A percentile compares a stretch with the other conserved stretches of the same genome.
phyloP scores from a whole-genome alignment of 352 stramenopile species.

The Phytophthora lateralis region DNA sequence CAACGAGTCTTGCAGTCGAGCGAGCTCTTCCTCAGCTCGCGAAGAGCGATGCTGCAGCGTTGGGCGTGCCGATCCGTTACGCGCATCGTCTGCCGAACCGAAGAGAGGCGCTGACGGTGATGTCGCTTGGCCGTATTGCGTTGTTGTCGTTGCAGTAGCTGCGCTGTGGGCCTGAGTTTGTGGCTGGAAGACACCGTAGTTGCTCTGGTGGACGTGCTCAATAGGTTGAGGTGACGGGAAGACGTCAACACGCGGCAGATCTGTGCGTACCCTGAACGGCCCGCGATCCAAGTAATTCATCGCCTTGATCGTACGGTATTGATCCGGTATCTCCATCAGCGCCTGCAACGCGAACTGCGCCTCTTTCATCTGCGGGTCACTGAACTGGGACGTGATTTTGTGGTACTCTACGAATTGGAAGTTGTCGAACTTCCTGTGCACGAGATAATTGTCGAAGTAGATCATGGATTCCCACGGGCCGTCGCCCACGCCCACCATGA shows the following conservation, averaged over 20 bases:
- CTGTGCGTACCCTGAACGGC: slow-evolving; percentile 49
- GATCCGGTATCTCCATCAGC: slow-evolving; percentile 86
- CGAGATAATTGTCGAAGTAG: slow-evolving; percentile 81
- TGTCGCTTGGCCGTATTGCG: slow-evolving; percentile 26
- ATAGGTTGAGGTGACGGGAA: slow-evolving; percentile 55
- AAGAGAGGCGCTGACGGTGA: slow-evolving; percentile 35
- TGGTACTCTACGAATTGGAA: slow-evolving; percentile 90
- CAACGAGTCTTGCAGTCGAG: slow-evolving; percentile 63
- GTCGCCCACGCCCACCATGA: slow-evolving; percentile 85
- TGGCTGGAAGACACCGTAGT: slow-evolving; percentile 42
- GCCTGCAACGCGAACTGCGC: slow-evolving; percentile 81
- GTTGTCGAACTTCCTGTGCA: slow-evolving; percentile 85
- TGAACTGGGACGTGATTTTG: slow-evolving; percentile 61
- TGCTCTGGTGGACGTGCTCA: slow-evolving; percentile 27
- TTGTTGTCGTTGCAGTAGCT: slow-evolving; percentile 20
- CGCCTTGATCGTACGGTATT: slow-evolving; percentile 82
- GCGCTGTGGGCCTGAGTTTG: slow-evolving; percentile 11
- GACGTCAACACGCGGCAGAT: slow-evolving; percentile 71
- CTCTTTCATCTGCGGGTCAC: slow-evolving; percentile 52
- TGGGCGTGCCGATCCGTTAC: slow-evolving; percentile 10
- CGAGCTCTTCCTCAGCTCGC: slow-evolving; percentile 61
- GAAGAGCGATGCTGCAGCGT: slow-evolving; percentile 49
- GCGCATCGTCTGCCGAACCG: slow-evolving; percentile 18
- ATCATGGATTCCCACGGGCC: slow-evolving; percentile 84
- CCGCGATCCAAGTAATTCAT: slow-evolving; percentile 61